Percentiles rank a stretch among this genome's conserved stretches.
Evolutionary conservation across 106 monocot genomes (phyloP).

Genomic region (Acanthochlamys bracteata): DNA sequence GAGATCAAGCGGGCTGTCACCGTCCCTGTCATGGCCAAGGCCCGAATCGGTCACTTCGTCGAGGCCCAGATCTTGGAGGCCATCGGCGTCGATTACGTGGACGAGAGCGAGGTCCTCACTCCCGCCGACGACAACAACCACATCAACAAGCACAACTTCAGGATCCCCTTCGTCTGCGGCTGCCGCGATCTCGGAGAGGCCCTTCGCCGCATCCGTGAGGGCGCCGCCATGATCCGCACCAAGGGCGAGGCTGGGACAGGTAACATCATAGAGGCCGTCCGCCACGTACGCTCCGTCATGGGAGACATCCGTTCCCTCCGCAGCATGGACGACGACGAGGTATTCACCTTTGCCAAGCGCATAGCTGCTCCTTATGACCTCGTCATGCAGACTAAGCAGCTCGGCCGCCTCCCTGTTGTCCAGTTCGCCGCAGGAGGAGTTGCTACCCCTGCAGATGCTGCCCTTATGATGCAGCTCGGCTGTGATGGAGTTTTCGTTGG

Average conservation of each 20-base stretch:
- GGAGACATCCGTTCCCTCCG: not conserved
- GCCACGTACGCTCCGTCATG: not conserved
- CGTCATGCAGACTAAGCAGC: not conserved
- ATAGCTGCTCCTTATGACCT: not conserved
- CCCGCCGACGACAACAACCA: not conserved
- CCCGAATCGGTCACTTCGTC: not conserved
- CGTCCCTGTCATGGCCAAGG: not conserved
- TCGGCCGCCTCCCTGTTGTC: not conserved
- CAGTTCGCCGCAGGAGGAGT: not conserved
- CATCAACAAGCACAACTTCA: conserved; percentile 1
- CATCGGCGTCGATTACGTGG: not conserved
- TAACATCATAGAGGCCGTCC: not conserved
- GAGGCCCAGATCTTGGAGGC: not conserved
- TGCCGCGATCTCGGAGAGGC: not conserved
- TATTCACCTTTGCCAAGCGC: not conserved
- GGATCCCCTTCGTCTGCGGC: not conserved
- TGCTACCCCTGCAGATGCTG: not conserved
- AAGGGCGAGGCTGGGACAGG: not conserved
- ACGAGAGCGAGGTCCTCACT: not conserved
- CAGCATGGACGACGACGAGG: not conserved
- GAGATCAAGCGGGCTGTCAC: not conserved
- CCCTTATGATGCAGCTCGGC: not conserved
- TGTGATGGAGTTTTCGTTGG: not conserved
- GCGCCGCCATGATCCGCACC: conserved; percentile 1
- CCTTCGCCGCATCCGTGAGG: not conserved